Percentiles rank a stretch among this genome's conserved stretches.
Conservation (phyloP, 371 early-diverging fungal species). For the Cokeromyces recurvatus region DNA sequence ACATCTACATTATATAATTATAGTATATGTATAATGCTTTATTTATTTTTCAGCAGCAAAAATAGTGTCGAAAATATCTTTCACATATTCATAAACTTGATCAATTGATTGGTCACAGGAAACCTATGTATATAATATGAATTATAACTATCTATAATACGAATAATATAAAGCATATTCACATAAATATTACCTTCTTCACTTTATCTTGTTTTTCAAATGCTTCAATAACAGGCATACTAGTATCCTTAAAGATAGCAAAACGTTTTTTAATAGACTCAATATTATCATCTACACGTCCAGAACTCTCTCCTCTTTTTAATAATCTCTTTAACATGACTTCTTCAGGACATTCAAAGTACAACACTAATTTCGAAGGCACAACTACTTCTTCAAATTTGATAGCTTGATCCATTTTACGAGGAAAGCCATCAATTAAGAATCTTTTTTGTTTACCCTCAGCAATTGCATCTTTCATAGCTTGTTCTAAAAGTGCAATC, state of each 20-base stretch:
- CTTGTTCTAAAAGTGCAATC: conserved; percentile 81
- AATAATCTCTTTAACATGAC: conserved; percentile 78
- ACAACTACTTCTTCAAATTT: conserved; percentile 83
- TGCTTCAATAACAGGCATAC: conserved; percentile 84
- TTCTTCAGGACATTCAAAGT: conserved; percentile 86
- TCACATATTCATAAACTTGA: conserved; percentile 49
- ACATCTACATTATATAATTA: no score
- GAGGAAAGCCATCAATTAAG: conserved; percentile 94
- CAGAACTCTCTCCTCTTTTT: conserved; percentile 85
- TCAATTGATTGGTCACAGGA: conserved; percentile 50
- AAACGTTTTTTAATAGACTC: conserved; percentile 94
- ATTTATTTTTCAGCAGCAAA: no score
- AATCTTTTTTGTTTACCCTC: conserved; percentile 55
- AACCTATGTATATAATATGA: conserved; percentile 29
- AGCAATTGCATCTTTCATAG: conserved; percentile 71
- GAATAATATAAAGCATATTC: no score
- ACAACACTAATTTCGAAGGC: conserved; percentile 63
- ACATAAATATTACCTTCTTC: conserved; percentile 38
- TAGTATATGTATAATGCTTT: no score
- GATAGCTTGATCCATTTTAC: conserved; percentile 87
- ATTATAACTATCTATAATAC: no score
- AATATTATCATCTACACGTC: conserved; percentile 89
- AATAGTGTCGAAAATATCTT: conserved; percentile 46
- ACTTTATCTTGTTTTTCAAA: conserved; percentile 72
- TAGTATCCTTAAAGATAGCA: conserved; percentile 73